Conservation (phyloP, 257 asterid genomes). For the Solanum chmielewskii region DNA sequence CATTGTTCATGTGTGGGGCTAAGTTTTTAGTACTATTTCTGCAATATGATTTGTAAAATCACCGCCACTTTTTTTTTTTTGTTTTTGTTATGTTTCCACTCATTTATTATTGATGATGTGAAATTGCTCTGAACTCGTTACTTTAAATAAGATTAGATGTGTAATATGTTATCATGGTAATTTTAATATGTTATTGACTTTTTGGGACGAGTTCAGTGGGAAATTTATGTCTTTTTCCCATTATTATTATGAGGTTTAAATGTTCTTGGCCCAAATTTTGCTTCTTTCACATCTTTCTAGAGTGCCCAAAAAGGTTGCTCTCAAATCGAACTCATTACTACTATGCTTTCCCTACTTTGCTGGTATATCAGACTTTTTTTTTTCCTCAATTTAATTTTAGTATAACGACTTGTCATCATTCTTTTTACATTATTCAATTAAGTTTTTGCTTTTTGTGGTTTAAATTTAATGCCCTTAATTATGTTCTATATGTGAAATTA, state of each 20-base stretch:
- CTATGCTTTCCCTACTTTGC: slow-evolving; percentile 50
- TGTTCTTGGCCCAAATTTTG: slow-evolving; percentile 33
- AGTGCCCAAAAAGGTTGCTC: slow-evolving; percentile 10
- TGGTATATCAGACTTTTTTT: slow-evolving; percentile 25
- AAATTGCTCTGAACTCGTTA: neutral
- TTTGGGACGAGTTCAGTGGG: fast-evolving
- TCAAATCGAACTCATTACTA: slow-evolving; percentile 24
- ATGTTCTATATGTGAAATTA: neutral
- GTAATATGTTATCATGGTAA: fast-evolving
- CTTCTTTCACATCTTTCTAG: slow-evolving; percentile 41
- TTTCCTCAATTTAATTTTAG: slow-evolving; percentile 27
- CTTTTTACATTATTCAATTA: neutral
- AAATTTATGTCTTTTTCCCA: no score
- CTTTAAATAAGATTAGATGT: no score
- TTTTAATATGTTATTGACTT: no score
- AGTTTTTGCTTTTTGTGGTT: neutral
- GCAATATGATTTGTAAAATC: neutral
- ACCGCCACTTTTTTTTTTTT: neutral
- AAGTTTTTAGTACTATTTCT: neutral
- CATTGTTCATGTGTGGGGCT: slow-evolving; percentile 15
- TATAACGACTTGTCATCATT: slow-evolving; percentile 32
- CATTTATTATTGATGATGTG: slow-evolving; percentile 21
- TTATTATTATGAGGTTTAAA: slow-evolving; percentile 28
- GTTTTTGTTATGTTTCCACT: neutral
- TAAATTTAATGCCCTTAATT: neutral